phyloP scores from a whole-genome alignment of 208 protist species.

The Trypanosoma cruzi region DNA sequence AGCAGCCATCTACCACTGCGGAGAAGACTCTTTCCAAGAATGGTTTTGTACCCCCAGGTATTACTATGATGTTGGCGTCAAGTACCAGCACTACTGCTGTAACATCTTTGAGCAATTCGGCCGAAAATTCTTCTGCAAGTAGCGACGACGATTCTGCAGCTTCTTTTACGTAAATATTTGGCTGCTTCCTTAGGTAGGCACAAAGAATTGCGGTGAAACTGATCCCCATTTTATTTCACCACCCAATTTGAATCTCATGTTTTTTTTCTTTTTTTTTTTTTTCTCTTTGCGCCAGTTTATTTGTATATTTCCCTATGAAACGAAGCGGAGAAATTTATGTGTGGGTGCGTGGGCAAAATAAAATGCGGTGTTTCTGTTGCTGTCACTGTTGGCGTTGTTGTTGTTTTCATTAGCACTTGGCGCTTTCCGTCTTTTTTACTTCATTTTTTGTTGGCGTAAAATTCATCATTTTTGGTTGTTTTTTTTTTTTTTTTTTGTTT shows the following conservation, averaged over 20 bases:
- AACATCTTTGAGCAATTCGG: conserved; percentile 2
- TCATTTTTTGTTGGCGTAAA: neutral
- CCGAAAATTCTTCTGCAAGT: neutral
- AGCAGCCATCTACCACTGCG: neutral
- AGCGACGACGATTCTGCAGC: conserved; percentile 2
- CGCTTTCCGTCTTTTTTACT: too few species aligned
- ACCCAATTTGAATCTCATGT: too few species aligned
- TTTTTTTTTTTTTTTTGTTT: neutral
- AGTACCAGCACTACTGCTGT: neutral
- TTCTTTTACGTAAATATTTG: neutral
- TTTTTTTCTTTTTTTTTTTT: too few species aligned
- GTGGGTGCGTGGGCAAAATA: too few species aligned
- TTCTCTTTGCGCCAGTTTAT: too few species aligned
- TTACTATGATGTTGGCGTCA: neutral
- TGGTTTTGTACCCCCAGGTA: neutral
- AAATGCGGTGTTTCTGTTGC: too few species aligned
- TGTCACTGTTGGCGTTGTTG: too few species aligned
- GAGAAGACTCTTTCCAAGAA: neutral
- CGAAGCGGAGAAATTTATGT: too few species aligned
- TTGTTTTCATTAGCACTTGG: too few species aligned
- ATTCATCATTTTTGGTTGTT: neutral
- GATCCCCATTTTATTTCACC: too few species aligned
- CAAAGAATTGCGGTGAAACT: neutral
- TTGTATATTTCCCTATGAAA: too few species aligned
- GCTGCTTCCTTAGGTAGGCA: neutral